Base-by-base conservation (phyloP, 495 filamentous ascomycete species). In the Hypoxylon trugodes region DNA sequence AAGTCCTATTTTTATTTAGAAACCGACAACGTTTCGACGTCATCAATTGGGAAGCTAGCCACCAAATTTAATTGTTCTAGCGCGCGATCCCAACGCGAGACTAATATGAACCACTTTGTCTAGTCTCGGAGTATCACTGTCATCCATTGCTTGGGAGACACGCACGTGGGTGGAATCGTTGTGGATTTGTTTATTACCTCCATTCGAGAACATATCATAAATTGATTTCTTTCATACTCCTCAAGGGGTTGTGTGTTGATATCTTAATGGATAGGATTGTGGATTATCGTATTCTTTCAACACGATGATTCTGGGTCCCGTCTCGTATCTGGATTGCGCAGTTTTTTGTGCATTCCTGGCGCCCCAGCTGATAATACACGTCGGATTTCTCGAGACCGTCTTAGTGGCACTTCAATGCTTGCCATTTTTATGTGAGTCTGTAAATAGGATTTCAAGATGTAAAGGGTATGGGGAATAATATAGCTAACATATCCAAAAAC, bases 301-400 rank as follows among this genome's bases (percentile, higher is more conserved):
- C n/a, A 66, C 30, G 49, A 76, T 76, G 86, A 84, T 89, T 43
- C 75, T 92, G 13, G 79, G 82, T 5, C 83, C 83, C 37, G 82
- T 92, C 12, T 89, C 89, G 0, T 90, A 86, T 74, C 68, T 91
- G 10, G 90, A 93, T 71, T 90, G 89, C 74, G 21, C 86, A 35
- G 82, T 85, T 15, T 92, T 91, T 67, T 79, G 89, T 48, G 18
- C 83, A 22, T 86, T 89, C 61, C 76, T 91, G 3, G 72, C 82
- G 0, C 88, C 88, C 7, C 86, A 91, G 69, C 70, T 92, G 16
- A 72, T 93, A 7, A 74, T 84, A 58, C 82, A 84, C 33, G 84
- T 85, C 35, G 85, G 87, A 4, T 48, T 88, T 9, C 65, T 83
- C 30, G 71, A 75, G 38, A 85, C 86, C 10, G 66, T 81, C n/a